Conservation (phyloP, 1,284 basidiomycete species). For the Puccinia brachypodii region DNA sequence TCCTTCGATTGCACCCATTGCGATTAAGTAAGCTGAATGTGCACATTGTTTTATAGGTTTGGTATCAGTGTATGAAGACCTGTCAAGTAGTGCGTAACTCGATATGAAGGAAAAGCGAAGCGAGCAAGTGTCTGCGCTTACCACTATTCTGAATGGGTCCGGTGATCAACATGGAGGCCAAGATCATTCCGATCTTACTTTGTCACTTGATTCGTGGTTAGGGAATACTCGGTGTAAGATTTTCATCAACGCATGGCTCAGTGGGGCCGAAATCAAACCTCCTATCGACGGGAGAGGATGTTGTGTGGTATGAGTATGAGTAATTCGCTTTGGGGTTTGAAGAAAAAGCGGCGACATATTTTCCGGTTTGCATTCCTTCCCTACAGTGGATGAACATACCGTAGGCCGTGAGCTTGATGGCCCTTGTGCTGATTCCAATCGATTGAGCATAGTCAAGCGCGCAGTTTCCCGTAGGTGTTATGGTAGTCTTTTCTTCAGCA, state of each 20-base stretch:
- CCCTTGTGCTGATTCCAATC: conserved; percentile 66
- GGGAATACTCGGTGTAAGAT: conserved; percentile 20
- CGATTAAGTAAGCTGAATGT: conserved; percentile 65
- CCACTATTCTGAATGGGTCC: conserved; percentile 73
- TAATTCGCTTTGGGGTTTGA: conserved; percentile 79
- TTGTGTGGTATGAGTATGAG: conserved; percentile 73
- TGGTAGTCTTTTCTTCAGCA: conserved; percentile 64
- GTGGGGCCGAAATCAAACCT: conserved; percentile 33
- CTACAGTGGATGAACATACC: conserved; percentile 83
- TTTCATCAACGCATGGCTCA: conserved; percentile 12
- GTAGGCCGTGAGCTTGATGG: conserved; percentile 78
- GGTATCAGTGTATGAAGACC: background rate
- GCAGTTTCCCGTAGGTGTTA: conserved; percentile 64
- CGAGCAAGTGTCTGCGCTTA: conserved; percentile 54
- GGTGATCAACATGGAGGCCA: conserved; percentile 74
- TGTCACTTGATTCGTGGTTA: conserved; percentile 53
- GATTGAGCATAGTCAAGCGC: conserved; percentile 63
- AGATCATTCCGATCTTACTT: conserved; percentile 71
- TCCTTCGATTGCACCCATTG: conserved; percentile 81
- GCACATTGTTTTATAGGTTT: background rate
- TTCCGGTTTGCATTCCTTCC: too few species aligned
- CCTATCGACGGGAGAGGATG: background rate
- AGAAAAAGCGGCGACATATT: conserved; percentile 70
- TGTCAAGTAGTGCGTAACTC: background rate
- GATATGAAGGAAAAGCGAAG: conserved; percentile 15